phyloP scores from a whole-genome alignment of 1,284 basidiomycete genomes.

The Fomitopsis pinicola region DNA sequence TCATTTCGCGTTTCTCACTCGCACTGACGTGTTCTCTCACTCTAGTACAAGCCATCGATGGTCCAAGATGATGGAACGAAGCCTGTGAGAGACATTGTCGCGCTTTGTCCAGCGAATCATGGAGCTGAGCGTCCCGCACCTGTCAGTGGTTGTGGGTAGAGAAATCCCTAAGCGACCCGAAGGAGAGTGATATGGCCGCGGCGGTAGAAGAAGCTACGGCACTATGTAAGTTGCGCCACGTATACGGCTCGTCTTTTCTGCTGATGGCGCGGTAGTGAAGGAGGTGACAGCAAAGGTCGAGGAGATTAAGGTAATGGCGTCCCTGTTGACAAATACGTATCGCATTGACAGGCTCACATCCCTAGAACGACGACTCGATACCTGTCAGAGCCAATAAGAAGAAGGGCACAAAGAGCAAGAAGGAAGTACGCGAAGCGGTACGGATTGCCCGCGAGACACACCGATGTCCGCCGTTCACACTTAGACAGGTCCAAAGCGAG shows the following conservation, averaged over 20 bases:
- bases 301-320: constrained; percentile 45
- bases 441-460: constrained; percentile 3
- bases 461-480: neutral
- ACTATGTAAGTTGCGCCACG: constrained; percentile 36
- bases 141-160: constrained; percentile 66
- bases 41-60: constrained; percentile 68
- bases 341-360: neutral
- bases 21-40: neutral
- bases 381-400: constrained; percentile 66
- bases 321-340: neutral
- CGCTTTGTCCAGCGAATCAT: neutral
- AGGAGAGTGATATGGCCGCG: constrained; percentile 23
- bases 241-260: neutral
- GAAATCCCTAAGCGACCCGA: constrained; percentile 25
- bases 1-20: neutral
- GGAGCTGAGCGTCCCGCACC: neutral
- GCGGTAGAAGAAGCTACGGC: constrained; percentile 44
- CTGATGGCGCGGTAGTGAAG: constrained; percentile 41
- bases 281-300: constrained; percentile 53
- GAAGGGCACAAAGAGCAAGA: constrained; percentile 66
- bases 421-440: constrained; percentile 66
- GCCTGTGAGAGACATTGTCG: constrained; percentile 40
- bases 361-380: constrained; percentile 59
- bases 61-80: constrained; percentile 70
- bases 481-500: constrained; percentile 49